Evolutionary conservation across 768 basidiomycete species (phyloP).

Genomic region (Calocera viscosa): DNA sequence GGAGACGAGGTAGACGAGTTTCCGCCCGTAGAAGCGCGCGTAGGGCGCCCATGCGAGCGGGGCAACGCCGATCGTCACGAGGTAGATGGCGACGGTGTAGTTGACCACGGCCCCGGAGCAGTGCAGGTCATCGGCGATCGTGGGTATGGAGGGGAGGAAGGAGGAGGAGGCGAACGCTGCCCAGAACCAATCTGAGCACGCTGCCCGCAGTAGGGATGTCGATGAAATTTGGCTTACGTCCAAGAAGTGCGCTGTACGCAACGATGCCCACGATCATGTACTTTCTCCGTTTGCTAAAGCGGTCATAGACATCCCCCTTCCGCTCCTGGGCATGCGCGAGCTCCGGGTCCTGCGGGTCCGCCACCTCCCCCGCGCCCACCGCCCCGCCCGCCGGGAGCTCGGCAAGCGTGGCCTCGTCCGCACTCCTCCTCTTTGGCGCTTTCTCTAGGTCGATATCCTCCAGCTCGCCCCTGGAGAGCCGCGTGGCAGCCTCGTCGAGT

Average conservation of each 20-base stretch:
- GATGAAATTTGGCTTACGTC: slow-evolving; percentile 35
- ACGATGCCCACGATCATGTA: slow-evolving; percentile 44
- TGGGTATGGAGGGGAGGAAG: slow-evolving; percentile 63
- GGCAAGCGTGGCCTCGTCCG: not conserved
- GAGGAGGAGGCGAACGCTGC: slow-evolving; percentile 56
- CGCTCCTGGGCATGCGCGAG: not conserved
- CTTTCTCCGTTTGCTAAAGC: slow-evolving; percentile 46
- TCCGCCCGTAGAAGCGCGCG: slow-evolving; percentile 49
- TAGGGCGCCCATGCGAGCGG: slow-evolving; percentile 43
- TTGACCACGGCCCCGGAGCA: slow-evolving; percentile 47
- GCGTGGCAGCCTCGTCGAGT: not conserved
- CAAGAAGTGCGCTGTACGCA: slow-evolving; percentile 49
- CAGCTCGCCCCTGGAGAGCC: not conserved
- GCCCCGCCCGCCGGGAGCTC: not conserved
- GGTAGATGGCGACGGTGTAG: slow-evolving; percentile 42
- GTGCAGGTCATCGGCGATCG: slow-evolving; percentile 52
- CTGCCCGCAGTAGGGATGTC: not conserved
- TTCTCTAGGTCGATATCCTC: not conserved
- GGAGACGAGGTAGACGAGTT: slow-evolving; percentile 44
- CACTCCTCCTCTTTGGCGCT: not conserved
- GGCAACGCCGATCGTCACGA: slow-evolving; percentile 36
- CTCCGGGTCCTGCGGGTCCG: not conserved
- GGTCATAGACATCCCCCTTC: slow-evolving; percentile 37
- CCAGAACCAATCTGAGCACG: not conserved
- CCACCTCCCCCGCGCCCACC: not conserved